Evolutionary conservation across 371 early-diverging fungal genomes (phyloP), one percentile per base, ranked within the genome.

Genomic region (Mortierella sp.): DNA sequence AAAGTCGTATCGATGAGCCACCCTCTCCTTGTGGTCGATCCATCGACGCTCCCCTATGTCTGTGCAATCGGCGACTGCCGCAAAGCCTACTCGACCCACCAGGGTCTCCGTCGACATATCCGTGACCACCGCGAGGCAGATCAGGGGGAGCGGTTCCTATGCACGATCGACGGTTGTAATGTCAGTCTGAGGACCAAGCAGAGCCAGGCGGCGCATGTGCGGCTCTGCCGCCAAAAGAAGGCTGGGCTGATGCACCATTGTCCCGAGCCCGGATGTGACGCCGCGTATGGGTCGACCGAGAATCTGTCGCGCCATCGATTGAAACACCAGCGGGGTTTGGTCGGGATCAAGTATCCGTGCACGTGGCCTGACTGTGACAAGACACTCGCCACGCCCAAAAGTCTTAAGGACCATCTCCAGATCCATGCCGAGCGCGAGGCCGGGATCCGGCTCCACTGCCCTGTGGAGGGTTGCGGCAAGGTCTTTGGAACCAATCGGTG

Each of bases 341-440:
- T 74, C 34, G 84, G 81, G 5, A 58, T 78, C 75, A 84, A 84
- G 72, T 80, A 80, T 65, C 84, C 84, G 5, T 84, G 84, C 42
- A 74, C 80, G n/a, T 81, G 84, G 81, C 76, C 75, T 0, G 78
- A 54, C 11, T 84, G 84, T 52, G 76, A 74, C 70, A 84, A 84
- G 84, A 76, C 73, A 26, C 74, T 84, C 60, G 84, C 84, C 13
- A 84, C 84, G 21, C 76, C 84, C 38, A 84, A 84, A 77, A 78
- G 78, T 48, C 74, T 84, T 0, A 84, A 81, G 65, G 84, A 84
- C 45, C 84, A 84, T 50, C 68, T 81, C 21, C 81, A 80, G 72
- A 84, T 84, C 58, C 84, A 84, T 73, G 74, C 81, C 19, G 84
- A 84, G 60, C 72, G 81, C n/a, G 84, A 81, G 57, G 81, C 81